Percentiles rank a stretch among this genome's conserved stretches.
phyloP scores from a whole-genome alignment of 805 yeast genomes.

The Hanseniaspora nectarophila region DNA sequence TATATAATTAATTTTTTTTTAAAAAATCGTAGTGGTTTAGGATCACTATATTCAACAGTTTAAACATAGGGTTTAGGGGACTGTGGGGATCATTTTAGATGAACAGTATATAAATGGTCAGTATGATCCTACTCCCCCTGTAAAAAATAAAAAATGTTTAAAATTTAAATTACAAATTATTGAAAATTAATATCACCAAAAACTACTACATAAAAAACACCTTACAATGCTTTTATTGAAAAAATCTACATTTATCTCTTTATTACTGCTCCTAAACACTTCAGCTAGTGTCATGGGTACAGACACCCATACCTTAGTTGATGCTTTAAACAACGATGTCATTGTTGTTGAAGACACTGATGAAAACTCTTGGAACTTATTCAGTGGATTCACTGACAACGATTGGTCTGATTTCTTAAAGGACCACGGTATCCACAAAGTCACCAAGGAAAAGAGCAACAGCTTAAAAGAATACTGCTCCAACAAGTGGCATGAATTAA shows the following conservation, averaged over 20 bases:
- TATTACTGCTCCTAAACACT: neutral
- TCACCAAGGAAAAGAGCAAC: neutral
- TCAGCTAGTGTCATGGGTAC: neutral
- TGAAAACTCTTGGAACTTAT: neutral
- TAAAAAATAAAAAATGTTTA: too few relatives aligned
- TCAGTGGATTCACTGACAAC: neutral
- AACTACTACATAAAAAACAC: neutral
- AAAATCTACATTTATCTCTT: neutral
- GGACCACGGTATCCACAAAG: slow-evolving; percentile 22
- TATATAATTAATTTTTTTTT: too few relatives aligned
- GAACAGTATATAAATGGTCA: too few relatives aligned
- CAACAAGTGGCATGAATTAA: slow-evolving; percentile 9
- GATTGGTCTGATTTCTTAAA: slow-evolving; percentile 27
- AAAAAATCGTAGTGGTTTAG: too few relatives aligned
- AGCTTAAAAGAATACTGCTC: slow-evolving; percentile 1
- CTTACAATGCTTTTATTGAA: neutral
- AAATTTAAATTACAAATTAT: too few relatives aligned
- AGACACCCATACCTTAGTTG: neutral
- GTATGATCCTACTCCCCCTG: too few relatives aligned
- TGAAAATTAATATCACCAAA: neutral
- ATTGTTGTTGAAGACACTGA: slow-evolving; percentile 2
- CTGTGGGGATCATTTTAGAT: too few relatives aligned
- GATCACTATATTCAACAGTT: too few relatives aligned
- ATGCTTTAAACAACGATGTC: neutral
- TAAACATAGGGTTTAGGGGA: too few relatives aligned